These are phyloP conservation scores for Calonectria leucothoes DNA, from an alignment of 2,329 filamentous ascomycete genomes.

Conservation along the genomic window DNA sequence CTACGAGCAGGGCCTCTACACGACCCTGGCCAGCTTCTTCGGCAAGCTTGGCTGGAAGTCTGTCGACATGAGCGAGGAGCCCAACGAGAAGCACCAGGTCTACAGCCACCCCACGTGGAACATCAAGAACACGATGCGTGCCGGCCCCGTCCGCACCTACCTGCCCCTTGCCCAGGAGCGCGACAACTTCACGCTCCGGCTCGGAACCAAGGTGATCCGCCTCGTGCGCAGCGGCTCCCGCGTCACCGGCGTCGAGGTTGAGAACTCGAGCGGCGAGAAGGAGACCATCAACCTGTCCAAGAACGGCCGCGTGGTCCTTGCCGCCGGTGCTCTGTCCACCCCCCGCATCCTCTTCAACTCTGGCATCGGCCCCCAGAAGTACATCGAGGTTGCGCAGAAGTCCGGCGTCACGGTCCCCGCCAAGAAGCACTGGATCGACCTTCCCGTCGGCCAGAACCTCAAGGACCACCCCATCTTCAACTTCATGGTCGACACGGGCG, in stretches of 20 bases:
- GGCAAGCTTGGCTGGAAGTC: slow-evolving; percentile 71
- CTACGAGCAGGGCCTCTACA: slow-evolving; percentile 75
- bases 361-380: slow-evolving; percentile 72
- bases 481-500: slow-evolving; percentile 37
- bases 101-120: slow-evolving; percentile 76
- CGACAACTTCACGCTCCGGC: slow-evolving; percentile 73
- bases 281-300: slow-evolving; percentile 70
- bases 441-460: slow-evolving; percentile 68
- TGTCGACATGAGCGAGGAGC: slow-evolving; percentile 69
- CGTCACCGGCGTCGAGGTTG: slow-evolving; percentile 73
- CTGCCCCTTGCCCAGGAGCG: slow-evolving; percentile 69
- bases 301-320: slow-evolving; percentile 72
- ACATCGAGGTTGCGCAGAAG: slow-evolving; percentile 63
- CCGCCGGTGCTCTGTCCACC: slow-evolving; percentile 75
- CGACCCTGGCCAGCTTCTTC: slow-evolving; percentile 69
- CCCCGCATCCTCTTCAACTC: slow-evolving; percentile 71
- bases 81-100: slow-evolving; percentile 72
- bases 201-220: slow-evolving; percentile 72
- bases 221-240: slow-evolving; percentile 70
- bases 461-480: slow-evolving; percentile 62
- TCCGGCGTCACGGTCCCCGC: slow-evolving; percentile 63
- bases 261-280: slow-evolving; percentile 61
- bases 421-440: slow-evolving; percentile 63
- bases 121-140: slow-evolving; percentile 72
- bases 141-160: slow-evolving; percentile 78